These are phyloP conservation scores for Cyphellophora attinorum DNA, from an alignment of 2,329 filamentous ascomycete genomes.

Conservation along the genomic window DNA sequence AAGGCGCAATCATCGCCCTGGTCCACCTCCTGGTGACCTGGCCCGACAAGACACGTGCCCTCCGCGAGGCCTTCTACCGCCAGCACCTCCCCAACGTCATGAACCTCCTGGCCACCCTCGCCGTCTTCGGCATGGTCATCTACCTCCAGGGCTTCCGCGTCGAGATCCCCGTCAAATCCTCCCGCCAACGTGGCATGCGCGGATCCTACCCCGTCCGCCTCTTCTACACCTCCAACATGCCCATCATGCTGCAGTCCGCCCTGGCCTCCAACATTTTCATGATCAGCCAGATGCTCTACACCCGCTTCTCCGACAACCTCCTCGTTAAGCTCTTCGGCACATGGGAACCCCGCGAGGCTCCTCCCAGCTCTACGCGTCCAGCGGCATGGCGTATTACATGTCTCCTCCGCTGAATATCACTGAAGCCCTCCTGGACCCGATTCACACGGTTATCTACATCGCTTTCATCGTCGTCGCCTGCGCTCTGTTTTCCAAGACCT, in stretches of 20 bases:
- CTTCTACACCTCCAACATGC: slow-evolving; percentile 99
- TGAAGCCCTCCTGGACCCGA: slow-evolving; percentile 90
- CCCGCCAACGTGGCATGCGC: slow-evolving; percentile 95
- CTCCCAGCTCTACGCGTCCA: slow-evolving; percentile 85
- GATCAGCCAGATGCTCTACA: slow-evolving; percentile 98
- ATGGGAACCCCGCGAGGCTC: slow-evolving; percentile 95
- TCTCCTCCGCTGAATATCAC: slow-evolving; percentile 95
- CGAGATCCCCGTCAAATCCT: slow-evolving; percentile 99
- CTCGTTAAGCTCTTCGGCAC: slow-evolving; percentile 94
- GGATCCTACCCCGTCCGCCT: slow-evolving; percentile 97
- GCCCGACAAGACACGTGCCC: slow-evolving; percentile 97
- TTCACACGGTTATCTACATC: slow-evolving; percentile 93
- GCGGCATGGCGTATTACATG: slow-evolving; percentile 99
- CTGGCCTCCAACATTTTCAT: slow-evolving; percentile 98
- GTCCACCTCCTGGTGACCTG: slow-evolving; percentile 98
- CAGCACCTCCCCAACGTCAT: slow-evolving; percentile 99
- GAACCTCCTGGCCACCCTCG: slow-evolving; percentile 88
- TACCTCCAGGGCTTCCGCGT: slow-evolving; percentile 99
- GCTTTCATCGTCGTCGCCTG: slow-evolving; percentile 97
- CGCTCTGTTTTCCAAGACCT: slow-evolving; percentile 98
- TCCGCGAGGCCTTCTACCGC: slow-evolving; percentile 97
- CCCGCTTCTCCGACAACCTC: slow-evolving; percentile 96
- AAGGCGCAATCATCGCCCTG: slow-evolving; percentile 94
- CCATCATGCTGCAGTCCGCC: slow-evolving; percentile 99
- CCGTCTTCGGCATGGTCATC: slow-evolving; percentile 95